Base-by-base conservation (phyloP, 148 eudicot species). In the Silene conica region DNA sequence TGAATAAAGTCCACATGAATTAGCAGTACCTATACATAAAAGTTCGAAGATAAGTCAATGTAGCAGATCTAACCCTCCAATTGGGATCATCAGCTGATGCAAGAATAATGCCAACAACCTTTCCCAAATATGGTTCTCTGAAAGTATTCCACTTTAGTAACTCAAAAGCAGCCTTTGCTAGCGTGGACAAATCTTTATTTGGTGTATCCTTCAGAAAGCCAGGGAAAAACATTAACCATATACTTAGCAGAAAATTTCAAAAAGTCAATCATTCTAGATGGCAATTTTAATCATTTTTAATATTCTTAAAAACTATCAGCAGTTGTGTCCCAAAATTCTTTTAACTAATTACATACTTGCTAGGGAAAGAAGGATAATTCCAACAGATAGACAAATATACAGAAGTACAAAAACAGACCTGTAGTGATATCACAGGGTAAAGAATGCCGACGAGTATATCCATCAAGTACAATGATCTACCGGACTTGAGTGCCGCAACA, bases 1-100 rank as follows among this genome's bases (percentile, higher is more conserved):
- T 63, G 48, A 45, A 60, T 5, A 18, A 63, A 43, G 50, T 23
- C 46, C 38, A 22, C 23, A 61, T 28, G 25, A 71, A 20, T 26
- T 57, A 61, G 74, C n/a, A 69, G 66, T 88, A 96, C 99, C 99
- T 87, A 75, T 90, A 96, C 97, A 96, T 96, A 81, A 92, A 96
- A 65, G 89, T 80, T 43, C 96, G 85, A 76, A 96, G 85, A 83
- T 85, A 96, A 22, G 99, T 96, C 82, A 96, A 70, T 75, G 96
- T 87, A 72, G 97, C 96, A 68, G 99, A 96, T 86, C 99, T 89
- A 18, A 93, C 92, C 76, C 99, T 89, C 99, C 99, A 96, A 78
- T 96, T 96, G 43, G 94, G 78, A 89, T 96, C 99, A 83, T 69
- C 80, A 73, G 94, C 92, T 78, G 92, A 87, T 70, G 88, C 76